Evolutionary conservation across 768 basidiomycete genomes (phyloP).

Genomic region (Boletus reticuloceps): DNA sequence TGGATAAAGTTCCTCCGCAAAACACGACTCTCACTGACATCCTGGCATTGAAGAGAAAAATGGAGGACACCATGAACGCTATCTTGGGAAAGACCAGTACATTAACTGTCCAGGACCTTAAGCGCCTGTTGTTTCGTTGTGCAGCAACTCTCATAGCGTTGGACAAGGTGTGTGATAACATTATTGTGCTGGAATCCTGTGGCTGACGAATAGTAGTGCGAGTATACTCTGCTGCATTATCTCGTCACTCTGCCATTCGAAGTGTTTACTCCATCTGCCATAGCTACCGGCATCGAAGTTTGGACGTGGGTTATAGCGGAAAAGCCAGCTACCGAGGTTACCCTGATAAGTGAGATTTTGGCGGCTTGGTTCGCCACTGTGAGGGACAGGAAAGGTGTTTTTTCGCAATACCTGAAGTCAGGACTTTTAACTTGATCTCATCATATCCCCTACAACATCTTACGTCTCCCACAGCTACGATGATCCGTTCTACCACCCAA

Average conservation of each 20-base stretch:
- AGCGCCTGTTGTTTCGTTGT: conserved; percentile 82
- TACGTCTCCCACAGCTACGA: conserved; percentile 55
- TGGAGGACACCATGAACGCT: conserved; percentile 63
- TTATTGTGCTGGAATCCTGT: not conserved
- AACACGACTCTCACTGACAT: conserved; percentile 61
- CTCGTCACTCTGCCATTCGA: conserved; percentile 87
- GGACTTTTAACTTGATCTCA: conserved; percentile 26
- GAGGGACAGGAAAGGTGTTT: conserved; percentile 74
- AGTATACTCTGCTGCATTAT: conserved; percentile 82
- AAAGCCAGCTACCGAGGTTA: conserved; percentile 76
- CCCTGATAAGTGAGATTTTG: conserved; percentile 80
- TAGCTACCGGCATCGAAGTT: conserved; percentile 85
- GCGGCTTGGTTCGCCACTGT: conserved; percentile 88
- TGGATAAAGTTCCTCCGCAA: conserved; percentile 62
- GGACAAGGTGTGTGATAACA: conserved; percentile 45
- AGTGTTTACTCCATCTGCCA: conserved; percentile 81
- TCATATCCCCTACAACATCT: not conserved
- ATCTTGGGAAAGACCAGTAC: conserved; percentile 69
- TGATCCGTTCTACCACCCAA: conserved; percentile 84
- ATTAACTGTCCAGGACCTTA: conserved; percentile 80
- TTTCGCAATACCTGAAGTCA: conserved; percentile 79
- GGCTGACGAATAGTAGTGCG: conserved; percentile 53
- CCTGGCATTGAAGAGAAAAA: conserved; percentile 59
- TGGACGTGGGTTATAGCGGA: conserved; percentile 97
- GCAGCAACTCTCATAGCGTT: conserved; percentile 76